Evolutionary conservation across 257 asterid genomes (phyloP), one percentile per base, ranked within the genome.

Genomic region (Cruciata laevipes): DNA sequence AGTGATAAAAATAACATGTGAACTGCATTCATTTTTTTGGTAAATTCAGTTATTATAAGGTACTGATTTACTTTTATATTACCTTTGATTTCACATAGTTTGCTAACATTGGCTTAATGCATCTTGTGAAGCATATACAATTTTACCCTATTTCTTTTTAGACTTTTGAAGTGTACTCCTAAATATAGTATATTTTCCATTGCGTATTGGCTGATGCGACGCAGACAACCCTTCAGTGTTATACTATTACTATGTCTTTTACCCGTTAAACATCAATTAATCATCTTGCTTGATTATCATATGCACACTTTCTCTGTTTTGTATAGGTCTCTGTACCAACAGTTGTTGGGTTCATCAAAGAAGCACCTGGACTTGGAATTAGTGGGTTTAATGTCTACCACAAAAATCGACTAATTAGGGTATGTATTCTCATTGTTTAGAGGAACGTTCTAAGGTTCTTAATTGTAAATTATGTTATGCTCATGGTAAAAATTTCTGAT

Each of bases 381-480:
- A 74, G 78, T 78, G 98, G 98, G 69, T 92, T 83, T 81, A 92
- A 92, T 72, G 74, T 92, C 40, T 92, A 92, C 89, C 96, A 92
- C 71, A 92, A 88, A 83, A 88, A 86, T 74, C 97, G 98, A 70
- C 97, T 92, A 60, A 92, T 92, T 80, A 82, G 91, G 95, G 97
- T 89, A 87, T 37, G 72, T 24, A 40, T 53, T 63, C 51, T 68
- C 53, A 53, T 51, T 42, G 51, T 42, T 61, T 20, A 24, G 37
- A 33, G 42, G 20, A 71, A 13, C 5, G 4, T 37, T 66, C 53
- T 66, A 57, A 24, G 24, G n/a, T 75, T 69, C 51, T 53, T 11
- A 25, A 37, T 67, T 73, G 32, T 62, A 61, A 21, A 14, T 40
- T 63, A 37, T 35, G 21, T n/a, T 32, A 6, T 62, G 57, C 57